Evolutionary conservation across 306 rosid genomes (phyloP), one percentile per base, ranked within the genome.

Genomic region (Oxytropis ochrocephala): DNA sequence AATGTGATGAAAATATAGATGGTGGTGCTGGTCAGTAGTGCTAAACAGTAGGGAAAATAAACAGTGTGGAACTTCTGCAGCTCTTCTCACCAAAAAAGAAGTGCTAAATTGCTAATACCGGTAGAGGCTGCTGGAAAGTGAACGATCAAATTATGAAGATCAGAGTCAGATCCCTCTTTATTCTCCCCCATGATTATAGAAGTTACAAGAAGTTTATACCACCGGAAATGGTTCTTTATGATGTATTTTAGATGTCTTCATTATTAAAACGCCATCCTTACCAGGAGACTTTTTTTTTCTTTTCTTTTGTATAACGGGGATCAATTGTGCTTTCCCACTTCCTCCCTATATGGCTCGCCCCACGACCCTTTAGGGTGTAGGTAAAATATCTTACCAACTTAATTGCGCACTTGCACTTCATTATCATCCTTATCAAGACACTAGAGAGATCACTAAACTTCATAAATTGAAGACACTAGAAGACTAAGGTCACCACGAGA

Each of bases 401-500:
- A 24, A 4, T 24, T 24, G 29, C 29, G 29, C 29, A 24, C 29
- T 24, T 24, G 29, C 29, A 2, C 39, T 64, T 54, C 10, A 11
- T 11, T 17, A 21, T 42, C 44, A 38, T 16, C 64, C 27, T 16
- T 27, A 58, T 46, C 24, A 35, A 9, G 14, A 36, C 18, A 41
- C 49, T 36, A 24, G 43, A 64, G 16, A 74, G 54, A 14, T 47
- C 47, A 38, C 42, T 1, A 52, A 32, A 50, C 49, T 16, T 30
- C 54, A 62, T 41, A 48, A 66, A 27, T 52, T 39, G 42, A 50
- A 38, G 47, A 24, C 44, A 11, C 62, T 64, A 43, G 10, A 41
- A 71, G 75, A 24, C 63, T 38, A 68, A 69, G 12, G n/a, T 36
- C 38, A 39, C 43, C 19, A 44, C 3, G 33, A 79, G 24, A 70